Evolutionary conservation across 176 grass and related monocot genomes (phyloP), one percentile per base, ranked within the genome.

Genomic region (Lolium rigidum): DNA sequence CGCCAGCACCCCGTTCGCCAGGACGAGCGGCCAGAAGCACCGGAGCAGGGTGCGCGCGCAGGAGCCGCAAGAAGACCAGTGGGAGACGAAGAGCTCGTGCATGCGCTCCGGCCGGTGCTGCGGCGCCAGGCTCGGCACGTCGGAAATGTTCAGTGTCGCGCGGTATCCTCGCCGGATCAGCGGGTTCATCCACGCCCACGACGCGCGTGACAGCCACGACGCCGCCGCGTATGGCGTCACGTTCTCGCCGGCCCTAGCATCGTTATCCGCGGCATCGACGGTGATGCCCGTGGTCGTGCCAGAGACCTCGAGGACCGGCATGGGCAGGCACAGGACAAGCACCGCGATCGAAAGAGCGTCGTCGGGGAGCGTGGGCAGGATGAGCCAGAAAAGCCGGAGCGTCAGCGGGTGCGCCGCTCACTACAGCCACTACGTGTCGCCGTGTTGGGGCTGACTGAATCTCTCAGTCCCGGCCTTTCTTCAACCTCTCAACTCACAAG

Each of bases 161-260:
- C 70, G 43, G 86, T 99, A 69, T 0, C 97, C 97, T 79, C 91
- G 91, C 47, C 16, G 55, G 54, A 99, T 59, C 47, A 99, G 83
- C 28, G 94, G 97, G 85, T 96, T 96, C 88, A 99, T 99, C 97
- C 97, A 99, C 20, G 81, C 68, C 94, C 90, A 96, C 56, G 94
- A 92, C 50, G 73, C 64, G 20, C 65, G 84, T 0, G 97, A 99
- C 4, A 22, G 17, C 83, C 93, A 77, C 16, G 97, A 88, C 49
- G 92, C 91, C 12, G 25, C 69, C 46, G 86, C 72, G 89, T 99
- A 99, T 0, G 81, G 88, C 7, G 94, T 99, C 59, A 91, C 88
- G 70, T 70, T 89, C 18, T 74, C 6, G 93, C 92, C 52, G 90
- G 87, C 57, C 58, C 86, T 13, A 24, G 1, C 5, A 11, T 16